Percentiles rank a stretch among this genome's conserved stretches.
phyloP scores from a whole-genome alignment of 495 filamentous ascomycete genomes.

The Xylaria grammica region DNA sequence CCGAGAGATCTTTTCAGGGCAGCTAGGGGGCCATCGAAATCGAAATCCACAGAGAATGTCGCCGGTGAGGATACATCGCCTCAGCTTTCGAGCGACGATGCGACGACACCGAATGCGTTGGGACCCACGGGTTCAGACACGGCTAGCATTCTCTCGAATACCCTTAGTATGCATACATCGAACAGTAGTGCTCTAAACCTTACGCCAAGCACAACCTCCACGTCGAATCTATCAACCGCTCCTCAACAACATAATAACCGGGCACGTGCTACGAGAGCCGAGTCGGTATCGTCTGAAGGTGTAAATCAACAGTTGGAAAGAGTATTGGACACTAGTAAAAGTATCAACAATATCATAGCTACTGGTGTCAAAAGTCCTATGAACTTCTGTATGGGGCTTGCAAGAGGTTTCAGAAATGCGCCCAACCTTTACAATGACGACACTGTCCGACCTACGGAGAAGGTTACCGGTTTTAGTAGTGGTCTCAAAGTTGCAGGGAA shows the following conservation, averaged over 20 bases:
- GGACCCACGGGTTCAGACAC: not conserved
- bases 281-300: constrained; percentile 12
- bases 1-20: constrained; percentile 73
- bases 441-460: constrained; percentile 69
- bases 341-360: constrained; percentile 69
- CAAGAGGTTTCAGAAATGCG: constrained; percentile 85
- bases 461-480: constrained; percentile 71
- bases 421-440: constrained; percentile 80
- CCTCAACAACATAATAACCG: constrained; percentile 23
- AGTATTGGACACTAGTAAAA: constrained; percentile 64
- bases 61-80: constrained; percentile 17
- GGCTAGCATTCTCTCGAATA: constrained; percentile 10
- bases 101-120: constrained; percentile 30
- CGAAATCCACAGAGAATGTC: constrained; percentile 26
- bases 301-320: constrained; percentile 51
- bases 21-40: constrained; percentile 32
- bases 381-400: constrained; percentile 77
- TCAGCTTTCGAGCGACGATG: constrained; percentile 14
- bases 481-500: constrained; percentile 69
- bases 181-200: not conserved
- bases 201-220: not conserved
- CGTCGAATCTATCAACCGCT: not conserved
- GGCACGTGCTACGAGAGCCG: constrained; percentile 9
- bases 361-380: constrained; percentile 77
- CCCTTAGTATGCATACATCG: not conserved